These are phyloP conservation scores for Colletotrichum orbiculare DNA, from an alignment of 2,329 filamentous ascomycete genomes.

Conservation along the genomic window DNA sequence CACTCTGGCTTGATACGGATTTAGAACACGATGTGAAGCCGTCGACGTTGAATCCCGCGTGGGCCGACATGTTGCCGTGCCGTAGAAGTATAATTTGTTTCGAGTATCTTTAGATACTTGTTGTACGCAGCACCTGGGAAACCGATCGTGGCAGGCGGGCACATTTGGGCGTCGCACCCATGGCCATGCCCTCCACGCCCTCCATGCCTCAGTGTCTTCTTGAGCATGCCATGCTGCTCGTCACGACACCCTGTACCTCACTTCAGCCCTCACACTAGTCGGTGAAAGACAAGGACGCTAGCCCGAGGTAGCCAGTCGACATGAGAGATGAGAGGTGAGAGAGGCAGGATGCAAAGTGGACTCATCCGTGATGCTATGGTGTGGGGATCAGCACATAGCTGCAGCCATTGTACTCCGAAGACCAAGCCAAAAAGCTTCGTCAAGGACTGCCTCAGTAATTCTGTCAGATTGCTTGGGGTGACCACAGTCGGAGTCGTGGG, in stretches of 20 bases:
- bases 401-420: conserved; percentile 31
- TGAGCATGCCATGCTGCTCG: neutral
- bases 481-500: conserved; percentile 12
- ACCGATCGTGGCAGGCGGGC: conserved; percentile 15
- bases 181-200: neutral
- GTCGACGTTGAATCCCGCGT: conserved; percentile 19
- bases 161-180: neutral
- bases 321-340: conserved; percentile 4
- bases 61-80: conserved; percentile 22
- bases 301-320: conserved; percentile 4
- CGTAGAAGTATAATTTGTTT: conserved; percentile 18
- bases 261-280: conserved; percentile 8
- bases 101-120: conserved; percentile 10
- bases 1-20: conserved; percentile 9
- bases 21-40: conserved; percentile 19
- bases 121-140: conserved; percentile 5
- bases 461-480: conserved; percentile 17
- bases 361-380: conserved; percentile 20
- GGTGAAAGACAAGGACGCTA: conserved; percentile 14
- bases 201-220: neutral
- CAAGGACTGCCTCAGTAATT: conserved; percentile 8
- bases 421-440: conserved; percentile 2
- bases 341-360: conserved; percentile 21
- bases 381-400: conserved; percentile 30
- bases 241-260: conserved; percentile 5